These are phyloP conservation scores for Aureobasidium sp. DNA, from an alignment of 2,329 filamentous ascomycete genomes.

Conservation along the genomic window DNA sequence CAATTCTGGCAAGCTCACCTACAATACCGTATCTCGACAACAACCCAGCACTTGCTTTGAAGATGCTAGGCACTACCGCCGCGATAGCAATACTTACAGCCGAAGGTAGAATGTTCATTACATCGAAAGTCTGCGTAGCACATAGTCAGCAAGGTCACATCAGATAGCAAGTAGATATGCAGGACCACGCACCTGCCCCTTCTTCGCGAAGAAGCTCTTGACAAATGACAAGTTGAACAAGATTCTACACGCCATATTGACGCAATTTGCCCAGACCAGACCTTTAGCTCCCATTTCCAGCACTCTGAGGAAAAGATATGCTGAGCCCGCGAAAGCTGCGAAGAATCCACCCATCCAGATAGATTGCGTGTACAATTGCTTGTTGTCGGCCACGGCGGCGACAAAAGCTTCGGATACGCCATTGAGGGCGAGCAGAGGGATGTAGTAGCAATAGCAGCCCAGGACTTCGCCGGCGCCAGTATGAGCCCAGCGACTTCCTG, in stretches of 20 bases:
- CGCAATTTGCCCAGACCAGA: constrained; percentile 75
- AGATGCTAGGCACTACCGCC: constrained; percentile 31
- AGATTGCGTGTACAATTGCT: constrained; percentile 69
- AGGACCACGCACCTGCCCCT: constrained; percentile 28
- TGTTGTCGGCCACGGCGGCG: constrained; percentile 70
- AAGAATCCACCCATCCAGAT: constrained; percentile 82
- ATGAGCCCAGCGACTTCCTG: constrained; percentile 67
- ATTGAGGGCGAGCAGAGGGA: constrained; percentile 86
- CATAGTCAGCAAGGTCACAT: not conserved
- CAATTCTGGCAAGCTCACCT: constrained; percentile 36
- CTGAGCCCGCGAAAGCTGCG: constrained; percentile 62
- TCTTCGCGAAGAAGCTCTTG: constrained; percentile 49
- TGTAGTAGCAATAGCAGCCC: constrained; percentile 80
- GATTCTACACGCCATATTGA: constrained; percentile 85
- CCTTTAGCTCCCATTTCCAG: constrained; percentile 67
- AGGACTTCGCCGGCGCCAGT: constrained; percentile 69
- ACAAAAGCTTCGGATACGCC: constrained; percentile 91
- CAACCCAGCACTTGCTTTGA: constrained; percentile 26
- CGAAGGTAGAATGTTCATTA: constrained; percentile 26
- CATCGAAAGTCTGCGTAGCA: constrained; percentile 20
- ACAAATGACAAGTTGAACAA: constrained; percentile 75
- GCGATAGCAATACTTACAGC: constrained; percentile 31
- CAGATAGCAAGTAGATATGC: not conserved
- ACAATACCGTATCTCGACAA: constrained; percentile 32
- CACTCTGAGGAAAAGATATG: constrained; percentile 67